These are phyloP conservation scores for Aspergillus udagawae DNA, from an alignment of 2,329 filamentous ascomycete genomes.

Conservation along the genomic window DNA sequence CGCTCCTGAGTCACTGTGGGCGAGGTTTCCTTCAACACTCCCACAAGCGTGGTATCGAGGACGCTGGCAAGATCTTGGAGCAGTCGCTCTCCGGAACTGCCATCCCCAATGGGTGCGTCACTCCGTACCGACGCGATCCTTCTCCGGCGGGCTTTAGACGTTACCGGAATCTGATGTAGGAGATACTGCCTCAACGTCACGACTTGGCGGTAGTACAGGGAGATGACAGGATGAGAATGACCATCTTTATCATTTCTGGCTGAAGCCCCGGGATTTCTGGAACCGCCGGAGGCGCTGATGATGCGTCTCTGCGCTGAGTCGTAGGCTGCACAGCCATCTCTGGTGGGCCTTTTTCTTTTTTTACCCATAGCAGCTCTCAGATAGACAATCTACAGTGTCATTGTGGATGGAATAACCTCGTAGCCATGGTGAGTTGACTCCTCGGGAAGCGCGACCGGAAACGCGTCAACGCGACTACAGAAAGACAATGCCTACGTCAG, in stretches of 20 bases:
- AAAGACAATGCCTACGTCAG: neutral
- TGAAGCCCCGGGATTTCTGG: conserved; percentile 12
- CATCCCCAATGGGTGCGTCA: neutral
- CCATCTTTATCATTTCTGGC: conserved; percentile 8
- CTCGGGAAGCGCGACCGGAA: neutral
- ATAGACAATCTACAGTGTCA: neutral
- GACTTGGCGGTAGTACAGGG: conserved; percentile 63
- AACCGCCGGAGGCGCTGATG: conserved; percentile 18
- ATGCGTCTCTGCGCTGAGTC: conserved; percentile 21
- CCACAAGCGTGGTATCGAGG: conserved; percentile 68
- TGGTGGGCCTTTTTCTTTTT: conserved; percentile 41
- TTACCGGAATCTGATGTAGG: conserved; percentile 59
- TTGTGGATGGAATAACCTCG: too few relatives aligned
- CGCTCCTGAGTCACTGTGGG: conserved; percentile 34
- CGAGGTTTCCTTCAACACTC: conserved; percentile 40
- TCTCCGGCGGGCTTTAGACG: conserved; percentile 55
- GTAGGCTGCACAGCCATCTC: conserved; percentile 12
- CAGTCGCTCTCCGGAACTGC: neutral
- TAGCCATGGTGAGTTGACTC: neutral
- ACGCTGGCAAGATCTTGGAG: conserved; percentile 46
- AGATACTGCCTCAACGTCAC: conserved; percentile 68
- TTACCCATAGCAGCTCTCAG: conserved; percentile 30
- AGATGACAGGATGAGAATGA: conserved; percentile 59
- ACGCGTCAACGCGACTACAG: neutral
- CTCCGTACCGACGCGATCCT: conserved; percentile 38